These are phyloP conservation scores for Dactylorhiza incarnata DNA, from an alignment of 106 monocot genomes.

Conservation along the genomic window DNA sequence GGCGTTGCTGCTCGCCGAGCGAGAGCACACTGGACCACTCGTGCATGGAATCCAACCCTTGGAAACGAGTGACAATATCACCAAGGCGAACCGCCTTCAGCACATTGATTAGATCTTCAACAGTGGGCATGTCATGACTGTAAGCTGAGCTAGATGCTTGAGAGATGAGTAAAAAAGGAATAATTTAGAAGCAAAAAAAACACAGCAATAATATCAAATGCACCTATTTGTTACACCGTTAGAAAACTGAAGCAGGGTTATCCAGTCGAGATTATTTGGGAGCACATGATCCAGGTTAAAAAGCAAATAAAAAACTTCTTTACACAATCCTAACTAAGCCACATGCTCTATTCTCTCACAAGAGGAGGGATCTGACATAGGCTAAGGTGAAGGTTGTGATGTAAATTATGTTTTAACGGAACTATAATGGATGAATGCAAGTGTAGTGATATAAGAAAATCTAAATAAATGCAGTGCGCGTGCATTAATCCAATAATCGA, in stretches of 20 bases:
- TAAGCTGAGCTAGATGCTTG: conserved; percentile 20
- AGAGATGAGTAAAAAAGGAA: conserved; percentile 23
- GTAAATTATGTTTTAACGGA: too few species aligned
- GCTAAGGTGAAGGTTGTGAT: too few species aligned
- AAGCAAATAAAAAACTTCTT: not conserved
- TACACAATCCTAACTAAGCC: not conserved
- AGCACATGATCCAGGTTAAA: not conserved
- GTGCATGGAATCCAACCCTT: conserved; percentile 46
- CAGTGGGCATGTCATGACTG: conserved; percentile 28
- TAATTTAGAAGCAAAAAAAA: not conserved
- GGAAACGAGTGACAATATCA: conserved; percentile 70
- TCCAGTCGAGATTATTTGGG: not conserved
- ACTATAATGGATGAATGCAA: too few species aligned
- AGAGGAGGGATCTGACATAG: not conserved
- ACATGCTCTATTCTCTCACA: not conserved
- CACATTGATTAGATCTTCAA: conserved; percentile 55
- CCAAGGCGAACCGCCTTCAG: conserved; percentile 66
- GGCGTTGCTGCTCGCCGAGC: conserved; percentile 86
- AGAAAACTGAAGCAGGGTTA: not conserved
- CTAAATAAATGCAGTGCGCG: too few species aligned
- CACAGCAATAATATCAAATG: conserved; percentile 1
- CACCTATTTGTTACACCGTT: not conserved
- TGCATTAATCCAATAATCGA: too few species aligned
- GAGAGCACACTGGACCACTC: conserved; percentile 85
- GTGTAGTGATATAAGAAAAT: too few species aligned